phyloP scores from a whole-genome alignment of 2,329 filamentous ascomycete species.

The Teratosphaeria nubilosa region DNA sequence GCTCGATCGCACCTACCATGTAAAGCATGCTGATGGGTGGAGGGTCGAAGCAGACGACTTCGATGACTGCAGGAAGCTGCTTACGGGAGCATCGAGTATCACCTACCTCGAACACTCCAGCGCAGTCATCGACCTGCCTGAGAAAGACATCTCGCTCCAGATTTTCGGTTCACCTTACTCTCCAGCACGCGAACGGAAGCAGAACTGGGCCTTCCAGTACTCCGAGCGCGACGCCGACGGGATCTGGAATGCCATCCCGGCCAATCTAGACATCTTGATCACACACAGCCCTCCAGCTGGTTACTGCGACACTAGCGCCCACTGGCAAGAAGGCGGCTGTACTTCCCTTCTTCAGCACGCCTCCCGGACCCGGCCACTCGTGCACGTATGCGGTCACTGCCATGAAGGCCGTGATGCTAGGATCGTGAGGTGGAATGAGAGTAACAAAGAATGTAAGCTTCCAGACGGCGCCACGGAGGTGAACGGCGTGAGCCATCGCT shows the following conservation, averaged over 20 bases:
- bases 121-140: conserved; percentile 45
- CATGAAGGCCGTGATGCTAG: conserved; percentile 58
- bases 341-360: conserved; percentile 48
- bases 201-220: conserved; percentile 60
- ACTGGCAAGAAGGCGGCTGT: conserved; percentile 46
- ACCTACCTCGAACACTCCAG: conserved; percentile 56
- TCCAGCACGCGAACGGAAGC: conserved; percentile 24
- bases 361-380: conserved; percentile 50
- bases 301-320: conserved; percentile 43
- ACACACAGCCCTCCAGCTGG: conserved; percentile 59
- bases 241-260: conserved; percentile 54
- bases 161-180: conserved; percentile 65
- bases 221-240: conserved; percentile 25
- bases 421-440: conserved; percentile 46
- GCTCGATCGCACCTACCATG: conserved; percentile 40
- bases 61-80: conserved; percentile 24
- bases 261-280: conserved; percentile 54
- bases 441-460: background rate
- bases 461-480: background rate
- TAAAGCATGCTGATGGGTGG: conserved; percentile 21
- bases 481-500: conserved; percentile 22
- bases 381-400: conserved; percentile 63
- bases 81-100: conserved; percentile 43
- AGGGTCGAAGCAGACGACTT: conserved; percentile 3
- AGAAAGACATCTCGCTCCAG: conserved; percentile 46